Evolutionary conservation across 805 yeast species (phyloP).

Genomic region (Cephaloascus albidus): DNA sequence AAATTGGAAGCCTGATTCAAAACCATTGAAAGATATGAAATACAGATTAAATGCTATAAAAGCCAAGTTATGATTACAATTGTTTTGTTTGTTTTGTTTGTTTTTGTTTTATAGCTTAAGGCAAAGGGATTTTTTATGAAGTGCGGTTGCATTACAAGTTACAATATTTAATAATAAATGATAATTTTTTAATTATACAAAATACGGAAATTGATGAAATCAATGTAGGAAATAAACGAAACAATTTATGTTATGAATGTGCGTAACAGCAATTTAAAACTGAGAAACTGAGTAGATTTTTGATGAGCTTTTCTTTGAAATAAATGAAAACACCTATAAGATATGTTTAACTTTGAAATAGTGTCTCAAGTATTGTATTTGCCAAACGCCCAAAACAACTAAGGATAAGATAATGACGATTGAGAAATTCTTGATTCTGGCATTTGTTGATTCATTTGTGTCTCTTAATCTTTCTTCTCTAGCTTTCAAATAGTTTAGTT

Average conservation of each 20-base stretch:
- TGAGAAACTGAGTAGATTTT: no score
- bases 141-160: no score
- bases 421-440: slow-evolving; percentile 86
- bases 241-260: no score
- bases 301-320: no score
- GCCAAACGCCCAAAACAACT: slow-evolving; percentile 83
- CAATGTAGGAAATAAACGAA: no score
- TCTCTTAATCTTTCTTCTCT: slow-evolving; percentile 93
- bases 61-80: slow-evolving; percentile 10
- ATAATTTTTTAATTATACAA: no score
- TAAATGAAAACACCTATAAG: slow-evolving; percentile 22
- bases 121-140: no score
- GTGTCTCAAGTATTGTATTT: slow-evolving; percentile 81
- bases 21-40: slow-evolving; percentile 74
- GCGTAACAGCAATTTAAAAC: no score
- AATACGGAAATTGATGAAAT: no score
- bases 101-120: no score
- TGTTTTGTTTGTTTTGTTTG: no score
- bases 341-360: slow-evolving; percentile 86
- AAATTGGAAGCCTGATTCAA: slow-evolving; percentile 80
- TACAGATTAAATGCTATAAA: slow-evolving; percentile 56
- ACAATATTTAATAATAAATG: no score
- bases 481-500: slow-evolving; percentile 71
- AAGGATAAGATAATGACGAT: slow-evolving; percentile 58
- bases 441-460: slow-evolving; percentile 93